Percentiles rank a stretch among this genome's conserved stretches.
These are phyloP conservation scores for Trametes villosa DNA, from an alignment of 768 basidiomycete genomes.

Conservation along the genomic window DNA sequence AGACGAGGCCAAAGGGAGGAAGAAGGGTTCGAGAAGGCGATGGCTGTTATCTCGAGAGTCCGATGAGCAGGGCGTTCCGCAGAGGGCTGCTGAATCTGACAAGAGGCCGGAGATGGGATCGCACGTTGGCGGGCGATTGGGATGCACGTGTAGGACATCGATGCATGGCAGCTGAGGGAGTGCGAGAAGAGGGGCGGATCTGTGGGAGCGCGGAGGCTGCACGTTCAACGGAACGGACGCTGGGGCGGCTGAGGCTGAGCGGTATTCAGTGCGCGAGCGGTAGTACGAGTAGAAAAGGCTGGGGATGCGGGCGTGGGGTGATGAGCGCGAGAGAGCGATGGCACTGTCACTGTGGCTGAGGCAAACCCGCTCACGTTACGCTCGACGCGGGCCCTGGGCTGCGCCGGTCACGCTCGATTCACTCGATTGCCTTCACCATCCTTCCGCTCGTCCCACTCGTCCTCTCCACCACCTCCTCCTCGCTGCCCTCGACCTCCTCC, in stretches of 20 bases:
- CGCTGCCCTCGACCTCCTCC: slow-evolving; percentile 15
- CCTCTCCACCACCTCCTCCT: slow-evolving; percentile 10
- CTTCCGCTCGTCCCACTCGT: slow-evolving; percentile 17
- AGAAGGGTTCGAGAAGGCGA: slow-evolving; percentile 8
- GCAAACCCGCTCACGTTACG: slow-evolving; percentile 15
- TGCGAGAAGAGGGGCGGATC: neutral
- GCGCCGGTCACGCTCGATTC: slow-evolving; percentile 8
- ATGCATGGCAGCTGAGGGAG: neutral
- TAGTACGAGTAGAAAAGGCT: neutral
- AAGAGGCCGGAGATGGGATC: slow-evolving; percentile 7
- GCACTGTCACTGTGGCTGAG: slow-evolving; percentile 6
- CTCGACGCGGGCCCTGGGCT: slow-evolving; percentile 1
- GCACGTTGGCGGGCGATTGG: slow-evolving; percentile 20
- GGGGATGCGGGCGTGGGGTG: neutral
- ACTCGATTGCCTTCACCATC: slow-evolving; percentile 14
- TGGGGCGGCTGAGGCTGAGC: neutral
- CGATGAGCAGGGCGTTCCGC: neutral
- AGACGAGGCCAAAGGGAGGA: slow-evolving; percentile 2
- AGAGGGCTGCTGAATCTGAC: neutral
- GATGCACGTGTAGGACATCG: slow-evolving; percentile 22
- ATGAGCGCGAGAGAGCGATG: neutral
- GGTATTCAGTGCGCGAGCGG: too few species aligned
- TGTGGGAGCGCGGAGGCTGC: neutral
- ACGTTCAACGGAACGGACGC: neutral
- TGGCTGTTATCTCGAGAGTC: slow-evolving; percentile 7